A percentile compares a stretch with the other conserved stretches of the same genome.
Evolutionary conservation across 306 rosid genomes (phyloP).

Genomic region (Corylus heterophylla): DNA sequence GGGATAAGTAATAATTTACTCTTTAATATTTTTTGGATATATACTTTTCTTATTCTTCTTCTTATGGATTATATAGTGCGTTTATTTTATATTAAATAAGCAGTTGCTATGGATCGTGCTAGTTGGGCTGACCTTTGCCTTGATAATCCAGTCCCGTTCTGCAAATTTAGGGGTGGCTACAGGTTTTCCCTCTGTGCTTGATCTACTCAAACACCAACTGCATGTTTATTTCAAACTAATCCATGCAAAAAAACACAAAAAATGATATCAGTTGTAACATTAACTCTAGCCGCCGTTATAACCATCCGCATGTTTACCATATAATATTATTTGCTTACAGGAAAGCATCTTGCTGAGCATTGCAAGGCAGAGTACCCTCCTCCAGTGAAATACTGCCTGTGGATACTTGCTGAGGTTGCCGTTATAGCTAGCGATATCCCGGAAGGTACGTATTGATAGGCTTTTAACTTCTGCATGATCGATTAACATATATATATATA

Average conservation of each 20-base stretch:
- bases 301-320: no score
- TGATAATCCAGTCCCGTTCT: constrained; percentile 25
- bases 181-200: background rate
- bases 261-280: no score
- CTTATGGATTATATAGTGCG: background rate
- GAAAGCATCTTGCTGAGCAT: constrained; percentile 28
- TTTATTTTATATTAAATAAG: background rate
- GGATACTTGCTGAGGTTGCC: constrained; percentile 23
- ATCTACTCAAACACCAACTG: no score
- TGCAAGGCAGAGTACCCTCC: constrained; percentile 20
- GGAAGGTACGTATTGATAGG: constrained; percentile 19
- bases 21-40: no score
- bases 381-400: constrained; percentile 1
- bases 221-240: no score
- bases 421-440: constrained; percentile 24
- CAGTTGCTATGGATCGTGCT: constrained; percentile 29
- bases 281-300: no score
- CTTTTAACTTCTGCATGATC: no score
- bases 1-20: no score
- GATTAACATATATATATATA: no score
- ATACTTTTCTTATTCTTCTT: no score
- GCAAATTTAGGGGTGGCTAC: constrained; percentile 23
- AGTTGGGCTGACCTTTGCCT: constrained; percentile 19
- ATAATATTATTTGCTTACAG: background rate
- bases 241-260: no score